phyloP scores from a whole-genome alignment of 2,329 filamentous ascomycete genomes.

The Aspergillus bombycis region DNA sequence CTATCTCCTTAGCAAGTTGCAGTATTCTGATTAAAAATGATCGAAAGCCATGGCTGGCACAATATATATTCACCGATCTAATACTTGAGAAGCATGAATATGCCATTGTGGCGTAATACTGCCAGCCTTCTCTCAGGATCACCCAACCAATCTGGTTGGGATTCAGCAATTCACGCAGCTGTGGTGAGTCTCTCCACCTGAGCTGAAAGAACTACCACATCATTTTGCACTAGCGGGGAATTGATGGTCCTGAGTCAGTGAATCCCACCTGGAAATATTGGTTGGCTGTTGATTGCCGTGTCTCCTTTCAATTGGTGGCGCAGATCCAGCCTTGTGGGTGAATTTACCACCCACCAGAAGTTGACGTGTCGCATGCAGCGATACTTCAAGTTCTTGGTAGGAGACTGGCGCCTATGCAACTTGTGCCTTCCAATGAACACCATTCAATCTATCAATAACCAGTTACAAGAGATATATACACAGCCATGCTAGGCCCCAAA shows the following conservation, averaged over 20 bases:
- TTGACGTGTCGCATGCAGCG: not conserved
- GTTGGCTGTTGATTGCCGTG: not conserved
- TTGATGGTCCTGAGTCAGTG: not conserved
- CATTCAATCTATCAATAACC: not conserved
- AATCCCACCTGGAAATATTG: not conserved
- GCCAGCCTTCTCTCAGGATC: not conserved
- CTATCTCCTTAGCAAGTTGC: not conserved
- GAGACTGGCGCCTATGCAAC: not conserved
- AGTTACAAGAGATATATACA: not conserved
- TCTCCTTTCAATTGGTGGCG: not conserved
- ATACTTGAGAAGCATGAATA: not conserved
- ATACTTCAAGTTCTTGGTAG: not conserved
- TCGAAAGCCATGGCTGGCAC: not conserved
- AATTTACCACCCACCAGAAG: not conserved
- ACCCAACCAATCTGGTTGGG: not conserved
- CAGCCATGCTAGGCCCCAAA: too few relatives aligned
- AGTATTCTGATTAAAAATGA: not conserved
- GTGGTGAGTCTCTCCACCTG: not conserved
- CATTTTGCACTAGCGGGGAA: not conserved
- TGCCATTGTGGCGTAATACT: not conserved
- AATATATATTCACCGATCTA: not conserved
- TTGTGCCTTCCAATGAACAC: not conserved
- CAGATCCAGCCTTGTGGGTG: not conserved
- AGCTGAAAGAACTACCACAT: not conserved
- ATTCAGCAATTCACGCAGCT: not conserved